Percentiles rank a stretch among this genome's conserved stretches.
phyloP scores from a whole-genome alignment of 805 yeast genomes.

The Starmerella powellii region DNA sequence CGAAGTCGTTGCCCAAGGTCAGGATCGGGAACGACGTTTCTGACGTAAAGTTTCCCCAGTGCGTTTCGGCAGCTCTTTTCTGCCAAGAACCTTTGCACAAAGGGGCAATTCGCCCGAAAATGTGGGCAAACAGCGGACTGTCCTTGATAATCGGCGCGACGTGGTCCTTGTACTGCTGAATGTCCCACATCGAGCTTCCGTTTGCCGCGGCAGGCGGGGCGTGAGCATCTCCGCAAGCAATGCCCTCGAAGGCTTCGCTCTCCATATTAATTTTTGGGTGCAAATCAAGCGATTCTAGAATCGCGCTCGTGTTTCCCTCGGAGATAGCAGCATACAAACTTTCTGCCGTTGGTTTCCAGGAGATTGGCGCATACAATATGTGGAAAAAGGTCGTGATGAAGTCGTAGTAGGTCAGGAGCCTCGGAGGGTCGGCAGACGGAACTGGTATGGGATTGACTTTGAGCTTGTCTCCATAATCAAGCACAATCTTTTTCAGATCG shows the following conservation, averaged over 20 bases:
- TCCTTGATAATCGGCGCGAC: slow-evolving; percentile 2
- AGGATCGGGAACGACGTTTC: slow-evolving; percentile 14
- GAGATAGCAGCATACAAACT: slow-evolving; percentile 13
- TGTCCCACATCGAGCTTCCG: slow-evolving; percentile 6
- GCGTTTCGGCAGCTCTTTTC: slow-evolving; percentile 8
- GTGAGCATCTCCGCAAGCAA: slow-evolving; percentile 6
- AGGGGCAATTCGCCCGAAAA: slow-evolving; percentile 5
- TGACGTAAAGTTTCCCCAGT: slow-evolving; percentile 3
- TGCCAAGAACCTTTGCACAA: slow-evolving; percentile 10
- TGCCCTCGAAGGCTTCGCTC: slow-evolving; percentile 1
- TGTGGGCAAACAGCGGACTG: slow-evolving; percentile 6
- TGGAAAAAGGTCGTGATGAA: slow-evolving; percentile 9
- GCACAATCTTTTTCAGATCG: slow-evolving; percentile 5
- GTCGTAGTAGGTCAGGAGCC: slow-evolving; percentile 12
- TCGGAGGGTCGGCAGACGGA: slow-evolving; percentile 10
- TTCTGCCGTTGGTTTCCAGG: slow-evolving; percentile 16
- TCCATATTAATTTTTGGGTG: not conserved
- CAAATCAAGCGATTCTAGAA: not conserved
- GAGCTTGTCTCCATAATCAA: slow-evolving; percentile 6
- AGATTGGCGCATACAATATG: slow-evolving; percentile 15
- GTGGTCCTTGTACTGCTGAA: slow-evolving; percentile 5
- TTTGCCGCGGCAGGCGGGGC: not conserved
- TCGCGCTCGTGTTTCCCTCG: not conserved
- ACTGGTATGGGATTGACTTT: slow-evolving; percentile 7
- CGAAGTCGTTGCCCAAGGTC: slow-evolving; percentile 19